Evolutionary conservation across 2,329 filamentous ascomycete species (phyloP).

Genomic region (Ascosphaera apis): DNA sequence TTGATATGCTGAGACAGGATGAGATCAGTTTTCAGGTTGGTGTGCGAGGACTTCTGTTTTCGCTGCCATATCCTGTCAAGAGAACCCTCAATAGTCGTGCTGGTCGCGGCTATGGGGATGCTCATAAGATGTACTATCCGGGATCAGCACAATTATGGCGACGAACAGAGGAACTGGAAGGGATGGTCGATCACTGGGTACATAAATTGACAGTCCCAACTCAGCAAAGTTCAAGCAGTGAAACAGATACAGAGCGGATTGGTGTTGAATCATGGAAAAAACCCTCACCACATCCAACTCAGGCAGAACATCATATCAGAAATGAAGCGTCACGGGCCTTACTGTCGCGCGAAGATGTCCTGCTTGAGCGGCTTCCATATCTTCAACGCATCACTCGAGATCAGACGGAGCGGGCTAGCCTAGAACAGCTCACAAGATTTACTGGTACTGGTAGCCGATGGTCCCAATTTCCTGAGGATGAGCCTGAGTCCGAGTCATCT

Average conservation of each 20-base stretch:
- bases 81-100: slow-evolving; percentile 20
- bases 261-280: slow-evolving; percentile 18
- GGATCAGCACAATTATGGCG: slow-evolving; percentile 65
- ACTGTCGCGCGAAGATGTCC: slow-evolving; percentile 15
- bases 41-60: slow-evolving; percentile 65
- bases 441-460: slow-evolving; percentile 27
- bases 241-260: slow-evolving; percentile 1
- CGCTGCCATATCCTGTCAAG: slow-evolving; percentile 67
- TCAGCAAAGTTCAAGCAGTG: slow-evolving; percentile 9
- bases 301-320: too few relatives aligned
- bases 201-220: slow-evolving; percentile 13
- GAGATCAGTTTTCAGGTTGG: slow-evolving; percentile 87
- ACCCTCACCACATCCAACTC: slow-evolving; percentile 2
- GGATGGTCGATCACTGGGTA: slow-evolving; percentile 29
- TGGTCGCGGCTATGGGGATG: slow-evolving; percentile 28
- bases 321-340: slow-evolving; percentile 9
- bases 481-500: slow-evolving; percentile 12
- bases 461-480: slow-evolving; percentile 13
- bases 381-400: slow-evolving; percentile 39
- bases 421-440: slow-evolving; percentile 48
- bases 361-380: slow-evolving; percentile 75
- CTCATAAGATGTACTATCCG: slow-evolving; percentile 83
- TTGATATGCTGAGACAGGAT: slow-evolving; percentile 64
- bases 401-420: slow-evolving; percentile 25
- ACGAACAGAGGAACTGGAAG: slow-evolving; percentile 58